Percentiles rank a stretch among this genome's conserved stretches.
Conservation (phyloP, 306 rosid genomes). For the Castanospermum australe region DNA sequence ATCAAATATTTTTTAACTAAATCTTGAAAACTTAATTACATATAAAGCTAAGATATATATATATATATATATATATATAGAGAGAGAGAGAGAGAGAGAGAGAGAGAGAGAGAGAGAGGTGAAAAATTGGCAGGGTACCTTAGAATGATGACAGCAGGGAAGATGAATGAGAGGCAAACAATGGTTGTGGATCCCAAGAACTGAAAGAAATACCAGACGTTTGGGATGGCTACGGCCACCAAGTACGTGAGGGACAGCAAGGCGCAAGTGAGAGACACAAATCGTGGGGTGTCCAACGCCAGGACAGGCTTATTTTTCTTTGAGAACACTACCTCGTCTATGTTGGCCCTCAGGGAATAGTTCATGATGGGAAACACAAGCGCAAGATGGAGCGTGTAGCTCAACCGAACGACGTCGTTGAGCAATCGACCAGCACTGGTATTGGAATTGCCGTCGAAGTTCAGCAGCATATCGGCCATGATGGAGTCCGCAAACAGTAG, state of each 20-base stretch:
- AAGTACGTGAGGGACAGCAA: constrained; percentile 37
- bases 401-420: constrained; percentile 47
- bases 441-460: constrained; percentile 50
- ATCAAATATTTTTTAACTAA: too few species aligned
- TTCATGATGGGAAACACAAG: constrained; percentile 59
- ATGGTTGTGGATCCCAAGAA: constrained; percentile 65
- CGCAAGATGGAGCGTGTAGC: constrained; percentile 62
- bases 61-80: not conserved
- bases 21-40: too few species aligned
- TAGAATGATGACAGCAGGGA: constrained; percentile 55
- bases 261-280: constrained; percentile 39
- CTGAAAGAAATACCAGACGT: constrained; percentile 61
- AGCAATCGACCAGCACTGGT: constrained; percentile 33
- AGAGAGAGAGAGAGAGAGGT: not conserved
- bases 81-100: not conserved
- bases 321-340: constrained; percentile 54
- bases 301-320: constrained; percentile 24
- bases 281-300: constrained; percentile 45
- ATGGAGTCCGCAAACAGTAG: constrained; percentile 57
- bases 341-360: constrained; percentile 51
- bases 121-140: constrained; percentile 32
- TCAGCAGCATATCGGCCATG: constrained; percentile 51
- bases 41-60: not conserved
- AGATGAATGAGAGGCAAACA: constrained; percentile 48
- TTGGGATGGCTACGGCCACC: constrained; percentile 58